Conservation (phyloP, 2,329 filamentous ascomycete species). For the Pseudopithomyces maydicus region DNA sequence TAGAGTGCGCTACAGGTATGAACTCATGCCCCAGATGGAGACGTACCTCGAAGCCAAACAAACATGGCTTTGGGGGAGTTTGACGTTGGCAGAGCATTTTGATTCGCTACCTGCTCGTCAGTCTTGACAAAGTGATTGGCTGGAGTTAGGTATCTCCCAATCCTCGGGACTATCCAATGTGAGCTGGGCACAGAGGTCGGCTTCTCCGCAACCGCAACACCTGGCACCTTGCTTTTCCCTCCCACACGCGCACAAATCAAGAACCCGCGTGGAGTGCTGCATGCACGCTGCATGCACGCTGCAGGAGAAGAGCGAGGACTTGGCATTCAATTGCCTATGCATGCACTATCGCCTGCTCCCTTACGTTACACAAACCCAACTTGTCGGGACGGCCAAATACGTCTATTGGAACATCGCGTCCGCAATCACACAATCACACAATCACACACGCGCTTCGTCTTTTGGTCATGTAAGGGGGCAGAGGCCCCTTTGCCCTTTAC, state of each 20-base stretch:
- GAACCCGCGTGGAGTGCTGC: neutral
- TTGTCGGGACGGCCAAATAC: neutral
- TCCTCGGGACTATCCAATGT: too few relatives aligned
- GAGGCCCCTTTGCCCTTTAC: neutral
- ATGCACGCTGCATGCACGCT: neutral
- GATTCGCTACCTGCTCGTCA: too few relatives aligned
- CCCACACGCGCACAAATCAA: neutral
- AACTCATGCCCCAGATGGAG: too few relatives aligned
- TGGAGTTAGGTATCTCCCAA: too few relatives aligned
- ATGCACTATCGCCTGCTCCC: neutral
- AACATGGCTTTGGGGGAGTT: too few relatives aligned
- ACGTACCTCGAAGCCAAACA: too few relatives aligned
- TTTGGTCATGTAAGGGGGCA: too few relatives aligned
- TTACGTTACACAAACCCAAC: neutral
- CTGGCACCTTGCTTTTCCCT: neutral
- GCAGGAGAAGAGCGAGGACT: neutral
- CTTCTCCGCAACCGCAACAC: too few relatives aligned
- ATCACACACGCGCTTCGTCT: neutral
- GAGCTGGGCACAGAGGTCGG: too few relatives aligned
- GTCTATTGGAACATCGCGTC: neutral
- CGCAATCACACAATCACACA: neutral
- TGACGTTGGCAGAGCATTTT: too few relatives aligned
- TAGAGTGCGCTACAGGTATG: too few relatives aligned
- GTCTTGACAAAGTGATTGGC: too few relatives aligned
- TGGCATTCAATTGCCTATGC: neutral